Evolutionary conservation across 768 basidiomycete species (phyloP).

Genomic region (Leccinum fibrillosum): DNA sequence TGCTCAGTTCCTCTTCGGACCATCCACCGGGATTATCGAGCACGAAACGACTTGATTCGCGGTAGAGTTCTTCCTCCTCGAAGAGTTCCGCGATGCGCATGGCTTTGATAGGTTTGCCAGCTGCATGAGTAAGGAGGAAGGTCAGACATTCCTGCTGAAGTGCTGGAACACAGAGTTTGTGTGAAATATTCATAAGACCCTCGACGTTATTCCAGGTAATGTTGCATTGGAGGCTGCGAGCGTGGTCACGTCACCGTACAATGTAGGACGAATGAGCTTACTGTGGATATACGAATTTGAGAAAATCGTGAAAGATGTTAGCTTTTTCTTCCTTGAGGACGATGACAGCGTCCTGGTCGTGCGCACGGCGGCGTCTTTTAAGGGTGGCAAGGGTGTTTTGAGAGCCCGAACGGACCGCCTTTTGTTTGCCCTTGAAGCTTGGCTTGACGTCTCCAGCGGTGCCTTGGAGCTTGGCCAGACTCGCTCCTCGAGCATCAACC

Average conservation of each 20-base stretch:
- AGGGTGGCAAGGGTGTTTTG: constrained; percentile 39
- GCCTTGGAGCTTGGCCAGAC: constrained; percentile 60
- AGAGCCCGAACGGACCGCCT: constrained; percentile 12
- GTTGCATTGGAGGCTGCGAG: constrained; percentile 76
- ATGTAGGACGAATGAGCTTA: constrained; percentile 35
- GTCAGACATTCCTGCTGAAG: constrained; percentile 80
- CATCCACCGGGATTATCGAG: constrained; percentile 90
- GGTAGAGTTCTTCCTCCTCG: constrained; percentile 85
- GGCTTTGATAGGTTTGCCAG: constrained; percentile 89
- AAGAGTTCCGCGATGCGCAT: constrained; percentile 90
- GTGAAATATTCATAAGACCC: constrained; percentile 84
- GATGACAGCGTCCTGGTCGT: constrained; percentile 77
- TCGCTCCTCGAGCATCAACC: constrained; percentile 45
- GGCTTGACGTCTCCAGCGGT: constrained; percentile 16
- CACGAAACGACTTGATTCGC: constrained; percentile 88
- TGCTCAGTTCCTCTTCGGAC: constrained; percentile 75
- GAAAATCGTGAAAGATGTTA: constrained; percentile 86
- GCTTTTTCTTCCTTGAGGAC: constrained; percentile 90
- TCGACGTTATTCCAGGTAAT: constrained; percentile 97
- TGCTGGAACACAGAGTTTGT: constrained; percentile 81
- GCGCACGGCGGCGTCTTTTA: constrained; percentile 40
- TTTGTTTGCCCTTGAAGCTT: constrained; percentile 25
- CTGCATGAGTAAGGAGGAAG: constrained; percentile 89
- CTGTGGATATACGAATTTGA: constrained; percentile 94
- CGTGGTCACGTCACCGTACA: constrained; percentile 2